These are phyloP conservation scores for Backusella psychrophila DNA, from an alignment of 192 early-diverging fungal genomes.

Conservation along the genomic window DNA sequence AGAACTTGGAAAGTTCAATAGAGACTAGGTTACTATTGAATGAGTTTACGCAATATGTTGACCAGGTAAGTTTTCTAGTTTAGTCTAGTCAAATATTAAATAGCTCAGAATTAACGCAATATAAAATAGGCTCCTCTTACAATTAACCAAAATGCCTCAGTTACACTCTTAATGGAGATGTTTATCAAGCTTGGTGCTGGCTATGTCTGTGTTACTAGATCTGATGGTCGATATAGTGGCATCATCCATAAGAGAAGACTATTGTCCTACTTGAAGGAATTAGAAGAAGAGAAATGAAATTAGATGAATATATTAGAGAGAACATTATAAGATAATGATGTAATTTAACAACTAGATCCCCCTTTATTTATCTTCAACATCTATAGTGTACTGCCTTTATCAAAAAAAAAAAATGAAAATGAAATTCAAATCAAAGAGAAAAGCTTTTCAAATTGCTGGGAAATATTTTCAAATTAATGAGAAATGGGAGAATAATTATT, in stretches of 20 bases:
- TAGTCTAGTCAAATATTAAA: not conserved
- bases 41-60: conserved; percentile 38
- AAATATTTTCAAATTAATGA: too few relatives aligned
- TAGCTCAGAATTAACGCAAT: not conserved
- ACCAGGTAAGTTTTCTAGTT: conserved; percentile 20
- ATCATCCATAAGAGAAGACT: conserved; percentile 87
- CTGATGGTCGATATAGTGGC: conserved; percentile 68
- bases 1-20: not conserved
- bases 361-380: too few relatives aligned
- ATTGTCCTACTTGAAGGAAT: conserved; percentile 67
- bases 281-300: conserved; percentile 45
- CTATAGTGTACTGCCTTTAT: too few relatives aligned
- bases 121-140: conserved; percentile 68
- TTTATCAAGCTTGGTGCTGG: conserved; percentile 82
- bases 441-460: too few relatives aligned
- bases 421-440: too few relatives aligned
- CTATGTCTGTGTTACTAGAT: conserved; percentile 73
- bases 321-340: not conserved
- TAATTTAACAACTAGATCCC: too few relatives aligned
- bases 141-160: conserved; percentile 67
- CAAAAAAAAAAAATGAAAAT: too few relatives aligned
- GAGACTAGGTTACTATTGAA: not conserved
- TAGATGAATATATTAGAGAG: not conserved
- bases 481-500: too few relatives aligned
- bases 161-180: conserved; percentile 80